Evolutionary conservation across 257 asterid genomes (phyloP), one percentile per base, ranked within the genome.

Genomic region (Ilex aquifolium): DNA sequence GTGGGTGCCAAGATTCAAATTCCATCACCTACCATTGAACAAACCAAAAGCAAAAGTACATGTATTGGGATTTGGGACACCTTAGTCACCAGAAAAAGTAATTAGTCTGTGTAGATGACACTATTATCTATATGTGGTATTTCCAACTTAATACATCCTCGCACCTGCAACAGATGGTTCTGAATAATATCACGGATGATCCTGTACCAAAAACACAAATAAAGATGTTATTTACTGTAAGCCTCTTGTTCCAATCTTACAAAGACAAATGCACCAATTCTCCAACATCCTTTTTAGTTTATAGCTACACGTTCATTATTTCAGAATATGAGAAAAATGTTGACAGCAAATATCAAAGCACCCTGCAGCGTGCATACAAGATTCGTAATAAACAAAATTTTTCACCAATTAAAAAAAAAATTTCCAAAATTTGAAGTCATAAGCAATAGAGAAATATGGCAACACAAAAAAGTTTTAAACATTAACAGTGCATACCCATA

Each of bases 171-270:
- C 32, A 90, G 81, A 79, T 90, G 97, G 73, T 90, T 90, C 80
- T 90, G 97, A 69, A 90, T 88, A 16, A 90, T 90, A 70, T 90
- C 97, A 32, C 96, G 97, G 70, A 90, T 83, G 63, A 90, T 90
- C 74, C 97, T 90, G 96, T 8, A 8, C 42, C 76, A 68, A 62
- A 76, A 63, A 13, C 65, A 53, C 14, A 2, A 53, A 17, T 15
- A 21, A 53, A 53, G 30, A 6, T 7, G 31, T 15, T 53, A 53
- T 2, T 7, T 15, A 53, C 57, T 21, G 31, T 29, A 53, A 17
- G 10, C 57, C 31, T 46, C 14, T 10, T 6, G 15, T 2, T 17
- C 31, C 5, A 61, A 56, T 44, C 14, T 55, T 66, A 44, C 63
- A 21, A 59, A 54, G 61, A 58, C 65, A 59, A 31, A 66, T 14